phyloP scores from a whole-genome alignment of 2,329 filamentous ascomycete species.

The Fusarium buharicum region DNA sequence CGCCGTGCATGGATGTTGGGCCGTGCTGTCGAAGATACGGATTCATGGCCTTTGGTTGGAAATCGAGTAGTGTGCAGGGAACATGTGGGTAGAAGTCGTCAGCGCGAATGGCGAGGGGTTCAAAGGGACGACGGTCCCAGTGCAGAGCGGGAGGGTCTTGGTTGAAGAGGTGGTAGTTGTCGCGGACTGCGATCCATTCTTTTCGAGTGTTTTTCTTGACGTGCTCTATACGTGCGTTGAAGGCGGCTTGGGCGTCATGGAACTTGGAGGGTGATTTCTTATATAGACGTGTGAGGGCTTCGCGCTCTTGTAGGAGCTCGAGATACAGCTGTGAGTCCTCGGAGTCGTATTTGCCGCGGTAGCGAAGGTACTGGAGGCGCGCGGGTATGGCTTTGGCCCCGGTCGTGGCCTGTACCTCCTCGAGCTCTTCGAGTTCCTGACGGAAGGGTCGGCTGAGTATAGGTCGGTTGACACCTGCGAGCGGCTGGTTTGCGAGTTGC shows the following conservation, averaged over 20 bases:
- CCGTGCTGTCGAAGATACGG: conserved; percentile 61
- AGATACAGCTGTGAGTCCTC: conserved; percentile 42
- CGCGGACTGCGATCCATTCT: conserved; percentile 56
- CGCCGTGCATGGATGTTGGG: conserved; percentile 55
- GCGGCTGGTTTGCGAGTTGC: conserved; percentile 32
- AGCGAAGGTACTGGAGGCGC: conserved; percentile 46
- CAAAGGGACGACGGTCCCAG: conserved; percentile 77
- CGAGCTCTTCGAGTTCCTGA: conserved; percentile 55
- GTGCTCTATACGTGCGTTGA: conserved; percentile 49
- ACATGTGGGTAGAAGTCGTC: conserved; percentile 75
- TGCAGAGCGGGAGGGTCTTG: conserved; percentile 63
- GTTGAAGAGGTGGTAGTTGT: conserved; percentile 64
- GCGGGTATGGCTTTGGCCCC: neutral
- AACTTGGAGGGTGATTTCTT: conserved; percentile 41
- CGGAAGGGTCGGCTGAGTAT: conserved; percentile 54
- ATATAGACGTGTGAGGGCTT: conserved; percentile 41
- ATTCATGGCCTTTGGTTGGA: conserved; percentile 68
- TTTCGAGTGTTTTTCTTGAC: conserved; percentile 49
- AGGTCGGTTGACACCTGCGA: conserved; percentile 48
- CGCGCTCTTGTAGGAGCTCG: conserved; percentile 50
- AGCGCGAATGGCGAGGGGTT: conserved; percentile 69
- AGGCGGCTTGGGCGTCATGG: conserved; percentile 47
- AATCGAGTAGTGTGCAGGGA: conserved; percentile 70
- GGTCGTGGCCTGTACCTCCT: conserved; percentile 43
- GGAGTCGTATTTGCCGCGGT: conserved; percentile 42